Conservation (phyloP, 179 eudicot genomes). For the Silene noctiflora region DNA sequence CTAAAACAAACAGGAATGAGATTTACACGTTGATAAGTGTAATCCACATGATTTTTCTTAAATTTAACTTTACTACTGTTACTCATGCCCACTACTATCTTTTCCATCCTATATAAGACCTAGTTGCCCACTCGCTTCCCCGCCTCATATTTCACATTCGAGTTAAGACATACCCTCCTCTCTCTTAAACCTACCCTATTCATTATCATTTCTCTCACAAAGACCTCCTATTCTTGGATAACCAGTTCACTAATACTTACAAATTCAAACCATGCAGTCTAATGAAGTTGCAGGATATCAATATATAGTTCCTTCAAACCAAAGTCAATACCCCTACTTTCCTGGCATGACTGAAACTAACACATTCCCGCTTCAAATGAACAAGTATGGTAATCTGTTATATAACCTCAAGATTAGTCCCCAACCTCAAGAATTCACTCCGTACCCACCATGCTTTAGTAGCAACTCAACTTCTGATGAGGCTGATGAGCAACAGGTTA, state of each 20-base stretch:
- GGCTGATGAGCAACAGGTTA: constrained; percentile 79
- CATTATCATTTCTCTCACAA: constrained; percentile 4
- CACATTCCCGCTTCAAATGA: constrained; percentile 38
- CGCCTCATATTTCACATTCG: constrained; percentile 26
- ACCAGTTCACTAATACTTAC: not conserved
- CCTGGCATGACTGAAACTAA: constrained; percentile 35
- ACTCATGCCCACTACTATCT: constrained; percentile 30
- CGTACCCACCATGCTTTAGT: constrained; percentile 49
- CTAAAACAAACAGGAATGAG: constrained; percentile 18
- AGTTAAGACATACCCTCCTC: constrained; percentile 17
- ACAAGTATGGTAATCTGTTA: constrained; percentile 41
- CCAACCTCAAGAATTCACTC: constrained; percentile 55
- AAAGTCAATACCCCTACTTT: constrained; percentile 42
- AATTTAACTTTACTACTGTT: constrained; percentile 21
- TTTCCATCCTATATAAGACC: constrained; percentile 40
- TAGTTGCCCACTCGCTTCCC: constrained; percentile 28
- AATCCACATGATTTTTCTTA: constrained; percentile 26
- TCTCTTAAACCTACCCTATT: constrained; percentile 16
- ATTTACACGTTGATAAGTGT: constrained; percentile 22
- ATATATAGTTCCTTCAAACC: constrained; percentile 32
- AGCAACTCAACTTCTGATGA: constrained; percentile 87
- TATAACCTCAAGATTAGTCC: constrained; percentile 54
- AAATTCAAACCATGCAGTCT: constrained; percentile 35
- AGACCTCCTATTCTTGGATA: not conserved
- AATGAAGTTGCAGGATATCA: constrained; percentile 33